A percentile compares a stretch with the other conserved stretches of the same genome.
phyloP scores from a whole-genome alignment of 768 basidiomycete genomes.

The Sarcodon sp. region DNA sequence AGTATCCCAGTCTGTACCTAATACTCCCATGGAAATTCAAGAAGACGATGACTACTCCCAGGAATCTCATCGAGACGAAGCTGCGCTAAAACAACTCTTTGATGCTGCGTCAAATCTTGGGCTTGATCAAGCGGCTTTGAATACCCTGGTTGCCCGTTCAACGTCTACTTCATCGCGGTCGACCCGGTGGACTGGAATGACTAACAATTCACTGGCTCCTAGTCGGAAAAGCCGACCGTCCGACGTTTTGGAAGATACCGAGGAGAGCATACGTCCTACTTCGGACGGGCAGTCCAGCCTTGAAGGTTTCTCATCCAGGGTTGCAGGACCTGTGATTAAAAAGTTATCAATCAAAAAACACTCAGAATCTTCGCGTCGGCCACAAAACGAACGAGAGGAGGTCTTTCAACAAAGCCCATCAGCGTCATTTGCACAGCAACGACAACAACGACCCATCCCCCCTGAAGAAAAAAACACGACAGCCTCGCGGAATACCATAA shows the following conservation, averaged over 20 bases:
- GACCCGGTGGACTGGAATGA: conserved; percentile 30
- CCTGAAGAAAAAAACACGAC: conserved; percentile 5
- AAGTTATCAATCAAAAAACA: conserved; percentile 12
- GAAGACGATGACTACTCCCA: conserved; percentile 5
- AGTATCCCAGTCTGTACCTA: background rate
- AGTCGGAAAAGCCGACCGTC: conserved; percentile 13
- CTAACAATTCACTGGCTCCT: conserved; percentile 26
- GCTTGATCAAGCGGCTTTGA: conserved; percentile 58
- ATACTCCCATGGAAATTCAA: background rate
- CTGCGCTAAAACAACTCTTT: conserved; percentile 60
- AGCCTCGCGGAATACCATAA: conserved; percentile 28
- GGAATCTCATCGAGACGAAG: conserved; percentile 20
- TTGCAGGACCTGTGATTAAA: conserved; percentile 15
- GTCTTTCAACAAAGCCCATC: conserved; percentile 4
- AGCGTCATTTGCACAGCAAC: conserved; percentile 4
- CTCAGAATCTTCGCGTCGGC: conserved; percentile 3
- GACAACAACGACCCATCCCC: conserved; percentile 3
- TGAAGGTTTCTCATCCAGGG: conserved; percentile 20
- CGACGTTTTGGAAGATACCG: conserved; percentile 1
- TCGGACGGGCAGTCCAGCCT: conserved; percentile 15
- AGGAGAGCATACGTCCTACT: background rate
- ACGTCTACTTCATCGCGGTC: conserved; percentile 48
- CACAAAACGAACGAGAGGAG: conserved; percentile 7
- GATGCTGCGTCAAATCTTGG: conserved; percentile 67
- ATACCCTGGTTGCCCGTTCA: conserved; percentile 60